Evolutionary conservation across 176 grass and related monocot species (phyloP), one percentile per base, ranked within the genome.

Genomic region (Pharus latifolius): DNA sequence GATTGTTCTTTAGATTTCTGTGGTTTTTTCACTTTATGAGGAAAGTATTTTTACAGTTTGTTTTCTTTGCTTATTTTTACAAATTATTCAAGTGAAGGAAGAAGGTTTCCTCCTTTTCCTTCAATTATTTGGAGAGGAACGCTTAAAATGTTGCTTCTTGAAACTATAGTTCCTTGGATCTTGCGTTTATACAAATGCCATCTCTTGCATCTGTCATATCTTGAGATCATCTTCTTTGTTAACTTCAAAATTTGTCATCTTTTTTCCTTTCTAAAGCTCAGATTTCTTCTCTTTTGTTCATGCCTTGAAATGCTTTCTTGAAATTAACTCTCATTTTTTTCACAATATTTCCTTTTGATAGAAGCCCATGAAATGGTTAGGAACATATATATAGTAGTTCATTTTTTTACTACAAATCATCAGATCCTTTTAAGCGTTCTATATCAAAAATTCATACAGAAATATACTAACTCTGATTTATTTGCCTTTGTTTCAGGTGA

Each of bases 141-240:
- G 14, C 30, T 53, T 49, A 43, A 33, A 73, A 12, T 60, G 60
- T 3, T 37, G 38, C 47, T 66, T 27, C 32, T 34, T 41, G 5
- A 28, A 19, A 35, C 48, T 79, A 42, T 23, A n/a, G 30, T 73
- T 75, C 37, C 42, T 27, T 72, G 27, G 58, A 83, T 83, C 58
- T 56, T 57, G 45, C 24, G 37, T 49, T 56, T 46, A 18, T 48
- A 30, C 25, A 56, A 63, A 62, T 18, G 20, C 15, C 57, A 40
- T 45, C 11, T n/a, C 14, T 45, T 27, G 29, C 28, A 56, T 62
- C 56, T 31, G 29, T 68, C 75, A 74, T 74, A 46, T 68, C 69
- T 28, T 50, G 32, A 14, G n/a, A n/a, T n/a, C n/a, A n/a, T n/a
- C n/a, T n/a, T n/a, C n/a, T n/a, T n/a, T n/a, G n/a, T n/a, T n/a